A percentile compares a stretch with the other conserved stretches of the same genome.
These are phyloP conservation scores for Irpex sp. DNA, from an alignment of 1,284 basidiomycete species.

Conservation along the genomic window DNA sequence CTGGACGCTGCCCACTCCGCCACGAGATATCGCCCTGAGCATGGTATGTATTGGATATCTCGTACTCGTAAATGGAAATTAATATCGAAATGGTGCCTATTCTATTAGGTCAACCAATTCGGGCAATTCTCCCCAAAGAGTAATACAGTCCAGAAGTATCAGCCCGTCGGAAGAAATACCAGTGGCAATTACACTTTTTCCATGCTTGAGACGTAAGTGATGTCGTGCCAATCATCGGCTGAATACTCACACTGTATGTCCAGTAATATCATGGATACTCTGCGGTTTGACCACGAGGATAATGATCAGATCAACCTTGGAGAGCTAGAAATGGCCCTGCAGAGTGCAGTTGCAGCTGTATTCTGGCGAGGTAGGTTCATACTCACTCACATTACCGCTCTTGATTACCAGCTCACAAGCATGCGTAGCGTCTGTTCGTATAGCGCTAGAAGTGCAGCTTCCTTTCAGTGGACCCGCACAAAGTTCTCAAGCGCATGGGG, in stretches of 20 bases:
- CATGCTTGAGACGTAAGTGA: neutral
- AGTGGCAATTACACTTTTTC: neutral
- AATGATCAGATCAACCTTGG: neutral
- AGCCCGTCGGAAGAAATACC: neutral
- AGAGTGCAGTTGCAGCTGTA: neutral
- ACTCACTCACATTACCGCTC: neutral
- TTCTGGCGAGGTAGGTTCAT: neutral
- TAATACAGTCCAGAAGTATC: neutral
- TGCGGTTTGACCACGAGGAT: neutral
- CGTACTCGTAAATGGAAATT: too few species aligned
- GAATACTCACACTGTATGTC: neutral
- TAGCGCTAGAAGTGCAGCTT: neutral
- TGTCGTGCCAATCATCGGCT: neutral
- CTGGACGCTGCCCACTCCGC: neutral
- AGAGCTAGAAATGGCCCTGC: neutral
- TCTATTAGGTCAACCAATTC: neutral
- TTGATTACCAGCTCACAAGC: neutral
- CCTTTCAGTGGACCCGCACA: neutral
- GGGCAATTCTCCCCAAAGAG: neutral
- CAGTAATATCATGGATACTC: neutral
- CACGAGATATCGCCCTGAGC: neutral
- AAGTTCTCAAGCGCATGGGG: neutral
- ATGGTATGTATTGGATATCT: too few species aligned
- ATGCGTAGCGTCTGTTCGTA: neutral
- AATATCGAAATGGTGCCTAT: too few species aligned